Conservation (phyloP, 2,329 filamentous ascomycete genomes). For the Stagonosporopsis chrysanthemi region DNA sequence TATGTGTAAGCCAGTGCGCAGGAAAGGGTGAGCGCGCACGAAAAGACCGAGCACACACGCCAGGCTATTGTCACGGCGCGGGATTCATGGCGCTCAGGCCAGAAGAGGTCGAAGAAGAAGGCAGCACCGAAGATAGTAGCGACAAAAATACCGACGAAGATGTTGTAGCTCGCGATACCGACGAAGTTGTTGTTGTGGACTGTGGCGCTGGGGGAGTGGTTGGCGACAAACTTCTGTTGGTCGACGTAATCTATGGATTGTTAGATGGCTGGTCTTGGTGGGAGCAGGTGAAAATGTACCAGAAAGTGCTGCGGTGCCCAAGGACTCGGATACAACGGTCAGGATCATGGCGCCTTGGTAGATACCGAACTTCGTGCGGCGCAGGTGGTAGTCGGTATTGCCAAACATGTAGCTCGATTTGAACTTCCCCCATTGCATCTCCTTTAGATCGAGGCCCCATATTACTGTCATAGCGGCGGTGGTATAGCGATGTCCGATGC, state of each 20-base stretch:
- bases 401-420: conserved; percentile 64
- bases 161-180: conserved; percentile 64
- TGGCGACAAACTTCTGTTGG: conserved; percentile 59
- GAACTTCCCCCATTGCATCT: conserved; percentile 67
- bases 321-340: conserved; percentile 63
- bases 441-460: conserved; percentile 64
- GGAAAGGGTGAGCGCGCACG: conserved; percentile 57
- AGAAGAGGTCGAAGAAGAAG: conserved; percentile 70
- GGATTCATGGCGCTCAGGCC: conserved; percentile 63
- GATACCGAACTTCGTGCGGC: conserved; percentile 65
- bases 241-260: conserved; percentile 59
- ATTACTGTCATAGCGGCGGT: conserved; percentile 53
- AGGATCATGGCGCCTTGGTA: conserved; percentile 67
- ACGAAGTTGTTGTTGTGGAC: conserved; percentile 65
- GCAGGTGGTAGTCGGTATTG: conserved; percentile 62
- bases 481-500: not conserved
- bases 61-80: conserved; percentile 60
- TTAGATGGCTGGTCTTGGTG: not conserved
- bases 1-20: conserved; percentile 60
- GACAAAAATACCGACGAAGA: conserved; percentile 65
- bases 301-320: conserved; percentile 63
- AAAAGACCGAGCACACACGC: conserved; percentile 60
- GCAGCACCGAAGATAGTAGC: conserved; percentile 66
- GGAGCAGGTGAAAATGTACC: conserved; percentile 46
- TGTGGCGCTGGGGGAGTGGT: conserved; percentile 49